Evolutionary conservation across 208 protist genomes (phyloP), one percentile per base, ranked within the genome.

Genomic region (Leptomonas pyrrhocoris): DNA sequence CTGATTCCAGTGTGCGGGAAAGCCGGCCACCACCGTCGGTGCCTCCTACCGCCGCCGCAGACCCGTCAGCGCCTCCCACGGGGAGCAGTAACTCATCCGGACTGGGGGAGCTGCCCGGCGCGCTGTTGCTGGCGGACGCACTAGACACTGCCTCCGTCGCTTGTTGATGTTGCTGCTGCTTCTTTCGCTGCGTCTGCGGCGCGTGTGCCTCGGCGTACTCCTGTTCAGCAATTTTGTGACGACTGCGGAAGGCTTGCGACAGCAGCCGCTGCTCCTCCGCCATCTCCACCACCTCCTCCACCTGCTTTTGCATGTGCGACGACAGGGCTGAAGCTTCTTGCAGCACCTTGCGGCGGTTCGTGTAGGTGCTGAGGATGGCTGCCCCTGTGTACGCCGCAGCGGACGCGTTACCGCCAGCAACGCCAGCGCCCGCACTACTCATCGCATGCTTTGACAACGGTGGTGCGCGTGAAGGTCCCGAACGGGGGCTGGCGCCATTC

Each of bases 271-370:
- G 61, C 68, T 74, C 75, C 49, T 80, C 75, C 68, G 74, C 75
- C 53, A 80, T 80, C 59, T 78, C 65, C 8, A 75, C 71, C 6
- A 89, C 79, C 30, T 84, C 77, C 25, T 74, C 43, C 43, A 77
- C 77, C 38, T 70, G 80, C 30, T 21, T 28, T 45, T 65, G 73
- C 83, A 89, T 89, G 30, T 70, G 59, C 21, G 43, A 55, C 2
- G 83, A 53, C 1, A 89, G 45, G 25, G 70, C 28, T 6, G 58
- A 55, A 2, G 83, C 83, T 34, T 54, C 61, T 36, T 83, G 66
- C 50, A 89, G 48, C 8, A 75, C 25, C 27, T 77, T 70, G 18
- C 72, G 83, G 8, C 70, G 71, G 36, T 42, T 56, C 16, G 46
- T 60, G 71, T 85, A 89, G 1, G 40, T 74, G 7, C 49, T 61